phyloP scores from a whole-genome alignment of 495 filamentous ascomycete genomes.

The Pyrenula aspistea region DNA sequence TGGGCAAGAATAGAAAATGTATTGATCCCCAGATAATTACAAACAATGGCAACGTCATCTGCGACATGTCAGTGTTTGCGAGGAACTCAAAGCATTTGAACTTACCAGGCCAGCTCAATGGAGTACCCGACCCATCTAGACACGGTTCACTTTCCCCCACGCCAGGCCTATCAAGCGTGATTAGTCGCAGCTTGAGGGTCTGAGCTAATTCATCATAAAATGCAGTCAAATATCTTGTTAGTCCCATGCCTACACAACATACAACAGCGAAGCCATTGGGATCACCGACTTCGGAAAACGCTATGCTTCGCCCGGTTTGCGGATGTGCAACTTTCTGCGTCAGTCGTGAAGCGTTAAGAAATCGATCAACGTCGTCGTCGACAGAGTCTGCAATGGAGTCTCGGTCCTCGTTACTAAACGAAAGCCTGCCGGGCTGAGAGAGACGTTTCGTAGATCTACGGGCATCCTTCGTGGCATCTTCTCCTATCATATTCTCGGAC shows the following conservation, averaged over 20 bases:
- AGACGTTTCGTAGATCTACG: neutral
- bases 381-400: slow-evolving; percentile 64
- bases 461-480: neutral
- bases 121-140: slow-evolving; percentile 65
- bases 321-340: slow-evolving; percentile 81
- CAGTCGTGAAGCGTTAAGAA: slow-evolving; percentile 68
- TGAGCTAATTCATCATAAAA: slow-evolving; percentile 96
- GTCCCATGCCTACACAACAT: slow-evolving; percentile 94
- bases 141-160: slow-evolving; percentile 87
- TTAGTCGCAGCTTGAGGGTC: slow-evolving; percentile 77
- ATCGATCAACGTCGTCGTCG: slow-evolving; percentile 77
- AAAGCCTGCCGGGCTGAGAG: neutral
- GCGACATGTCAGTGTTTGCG: slow-evolving; percentile 8
- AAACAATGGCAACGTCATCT: slow-evolving; percentile 95
- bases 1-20: slow-evolving; percentile 98
- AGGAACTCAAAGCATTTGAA: slow-evolving; percentile 2
- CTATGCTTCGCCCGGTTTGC: slow-evolving; percentile 74
- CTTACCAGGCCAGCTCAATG: slow-evolving; percentile 89
- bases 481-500: neutral
- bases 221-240: slow-evolving; percentile 90
- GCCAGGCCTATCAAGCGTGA: slow-evolving; percentile 89
- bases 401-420: neutral
- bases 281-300: slow-evolving; percentile 94
- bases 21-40: slow-evolving; percentile 80
- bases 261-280: slow-evolving; percentile 86